phyloP scores from a whole-genome alignment of 495 filamentous ascomycete species.

The Penicillium pulvis region DNA sequence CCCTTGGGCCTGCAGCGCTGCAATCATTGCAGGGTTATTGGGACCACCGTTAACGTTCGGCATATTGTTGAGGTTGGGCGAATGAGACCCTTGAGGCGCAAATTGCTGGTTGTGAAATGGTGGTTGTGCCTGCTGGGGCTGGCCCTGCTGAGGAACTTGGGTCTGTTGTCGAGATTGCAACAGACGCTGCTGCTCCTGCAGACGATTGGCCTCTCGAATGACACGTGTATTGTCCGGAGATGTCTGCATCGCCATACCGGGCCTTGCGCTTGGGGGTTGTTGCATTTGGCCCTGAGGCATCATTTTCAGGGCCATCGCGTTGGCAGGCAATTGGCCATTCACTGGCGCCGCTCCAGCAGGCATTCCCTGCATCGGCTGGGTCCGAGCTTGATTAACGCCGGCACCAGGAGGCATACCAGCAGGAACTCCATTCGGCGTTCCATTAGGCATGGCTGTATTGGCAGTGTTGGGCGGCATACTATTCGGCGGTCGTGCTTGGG shows the following conservation, averaged over 20 bases:
- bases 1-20: slow-evolving; percentile 51
- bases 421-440: slow-evolving; percentile 38
- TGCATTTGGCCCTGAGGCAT: slow-evolving; percentile 75
- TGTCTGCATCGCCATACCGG: slow-evolving; percentile 59
- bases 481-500: slow-evolving; percentile 38
- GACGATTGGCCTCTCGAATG: slow-evolving; percentile 60
- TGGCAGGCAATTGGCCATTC: slow-evolving; percentile 53
- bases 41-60: slow-evolving; percentile 53
- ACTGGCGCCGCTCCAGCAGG: slow-evolving; percentile 33
- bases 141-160: slow-evolving; percentile 41
- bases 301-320: slow-evolving; percentile 63
- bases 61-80: slow-evolving; percentile 45
- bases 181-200: slow-evolving; percentile 67
- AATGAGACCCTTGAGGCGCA: slow-evolving; percentile 45
- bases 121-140: slow-evolving; percentile 41
- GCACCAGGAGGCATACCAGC: slow-evolving; percentile 42
- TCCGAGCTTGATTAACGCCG: slow-evolving; percentile 40
- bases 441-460: slow-evolving; percentile 32
- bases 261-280: slow-evolving; percentile 55
- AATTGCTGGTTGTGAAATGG: slow-evolving; percentile 48
- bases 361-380: slow-evolving; percentile 45
- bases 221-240: slow-evolving; percentile 55
- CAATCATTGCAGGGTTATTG: slow-evolving; percentile 55
- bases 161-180: slow-evolving; percentile 66
- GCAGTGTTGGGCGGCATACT: slow-evolving; percentile 43